These are phyloP conservation scores for Sporisorium reilianum DNA, from an alignment of 1,284 basidiomycete species.

Conservation along the genomic window DNA sequence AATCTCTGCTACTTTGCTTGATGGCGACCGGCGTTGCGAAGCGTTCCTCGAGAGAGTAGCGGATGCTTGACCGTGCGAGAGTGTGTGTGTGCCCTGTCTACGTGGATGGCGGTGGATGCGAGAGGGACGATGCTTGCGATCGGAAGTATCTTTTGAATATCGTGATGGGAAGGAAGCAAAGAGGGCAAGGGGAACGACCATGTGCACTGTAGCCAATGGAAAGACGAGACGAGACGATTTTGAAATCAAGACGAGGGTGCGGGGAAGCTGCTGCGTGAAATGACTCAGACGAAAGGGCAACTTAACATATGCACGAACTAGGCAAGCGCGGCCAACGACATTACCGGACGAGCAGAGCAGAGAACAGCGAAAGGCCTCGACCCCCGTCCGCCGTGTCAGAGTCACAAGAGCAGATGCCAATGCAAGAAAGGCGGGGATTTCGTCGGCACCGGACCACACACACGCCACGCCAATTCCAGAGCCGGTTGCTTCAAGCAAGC, in stretches of 20 bases:
- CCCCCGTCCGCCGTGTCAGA: conserved; percentile 19
- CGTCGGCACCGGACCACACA: not conserved
- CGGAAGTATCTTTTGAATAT: not conserved
- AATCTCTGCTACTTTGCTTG: not conserved
- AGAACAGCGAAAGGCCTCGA: conserved; percentile 2
- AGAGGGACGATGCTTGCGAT: not conserved
- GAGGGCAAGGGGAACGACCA: not conserved
- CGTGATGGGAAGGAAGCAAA: not conserved
- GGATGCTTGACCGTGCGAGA: not conserved
- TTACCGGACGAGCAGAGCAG: conserved; percentile 13
- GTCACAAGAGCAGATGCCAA: conserved; percentile 27
- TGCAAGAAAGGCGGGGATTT: not conserved
- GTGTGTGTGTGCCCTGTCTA: not conserved
- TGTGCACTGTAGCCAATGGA: too few species aligned
- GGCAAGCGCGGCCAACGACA: conserved; percentile 7
- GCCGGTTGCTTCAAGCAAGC: conserved; percentile 2
- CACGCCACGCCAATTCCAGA: not conserved
- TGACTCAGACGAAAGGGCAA: conserved; percentile 3
- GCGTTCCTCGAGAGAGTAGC: not conserved
- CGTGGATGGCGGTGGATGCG: not conserved
- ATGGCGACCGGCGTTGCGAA: not conserved
- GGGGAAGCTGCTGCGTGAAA: conserved; percentile 26
- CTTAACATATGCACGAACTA: conserved; percentile 8
- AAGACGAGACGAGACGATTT: too few species aligned
- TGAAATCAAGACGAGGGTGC: conserved; percentile 9